phyloP scores from a whole-genome alignment of 257 asterid genomes.

The Solanum pimpinellifolium region DNA sequence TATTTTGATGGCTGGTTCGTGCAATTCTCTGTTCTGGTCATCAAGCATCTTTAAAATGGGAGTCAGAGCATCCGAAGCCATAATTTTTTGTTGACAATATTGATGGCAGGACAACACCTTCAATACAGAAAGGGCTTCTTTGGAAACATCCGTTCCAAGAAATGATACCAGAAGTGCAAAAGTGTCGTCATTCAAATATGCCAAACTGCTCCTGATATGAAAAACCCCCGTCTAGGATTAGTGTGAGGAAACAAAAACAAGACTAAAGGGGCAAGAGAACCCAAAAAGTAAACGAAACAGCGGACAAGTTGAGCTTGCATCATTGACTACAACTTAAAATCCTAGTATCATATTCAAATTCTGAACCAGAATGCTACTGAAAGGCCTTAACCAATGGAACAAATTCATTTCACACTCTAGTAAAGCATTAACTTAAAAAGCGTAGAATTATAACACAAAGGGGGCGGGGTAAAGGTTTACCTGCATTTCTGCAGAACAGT shows the following conservation, averaged over 20 bases:
- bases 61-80: conserved; percentile 39
- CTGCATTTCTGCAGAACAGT: conserved; percentile 53
- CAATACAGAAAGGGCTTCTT: conserved; percentile 48
- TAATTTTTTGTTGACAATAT: conserved; percentile 18
- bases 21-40: conserved; percentile 25
- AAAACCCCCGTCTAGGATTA: conserved; percentile 1
- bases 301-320: neutral
- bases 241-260: neutral
- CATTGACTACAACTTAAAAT: neutral
- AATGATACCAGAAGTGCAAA: conserved; percentile 48
- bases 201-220: conserved; percentile 24
- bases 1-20: conserved; percentile 41
- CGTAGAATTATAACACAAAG: neutral
- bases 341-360: neutral
- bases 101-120: conserved; percentile 29
- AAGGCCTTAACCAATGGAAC: neutral
- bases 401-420: neutral
- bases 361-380: neutral
- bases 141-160: conserved; percentile 49
- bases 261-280: neutral
- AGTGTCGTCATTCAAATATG: conserved; percentile 42
- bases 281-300: neutral
- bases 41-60: conserved; percentile 46
- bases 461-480: conserved; percentile 14
- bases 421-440: neutral